Evolutionary conservation across 495 filamentous ascomycete species (phyloP), one percentile per base, ranked within the genome.

Genomic region (Hypoxylon lenormandii): DNA sequence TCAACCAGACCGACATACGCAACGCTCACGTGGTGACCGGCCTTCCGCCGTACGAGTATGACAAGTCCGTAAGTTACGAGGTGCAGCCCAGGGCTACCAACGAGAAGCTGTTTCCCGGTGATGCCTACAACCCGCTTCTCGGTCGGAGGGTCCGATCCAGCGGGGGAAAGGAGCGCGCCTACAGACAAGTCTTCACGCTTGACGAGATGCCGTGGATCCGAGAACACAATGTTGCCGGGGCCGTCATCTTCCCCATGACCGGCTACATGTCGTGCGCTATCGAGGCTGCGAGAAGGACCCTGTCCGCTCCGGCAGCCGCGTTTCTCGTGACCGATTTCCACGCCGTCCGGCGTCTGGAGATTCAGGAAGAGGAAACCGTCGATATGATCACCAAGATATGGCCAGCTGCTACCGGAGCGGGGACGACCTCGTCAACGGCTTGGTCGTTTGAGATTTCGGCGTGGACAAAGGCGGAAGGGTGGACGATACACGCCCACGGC

Each of bases 191-290:
- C 19, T 51, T 83, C 4, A 55, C 70, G 3, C 11, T 72, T 0
- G 52, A 68, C 0, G 82, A 85, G 36, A 50, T 77, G 0, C 77
- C 79, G 0, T 87, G 83, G 83, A 40, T 86, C 4, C 30, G 64
- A 11, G 82, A 83, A 36, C 83, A 86, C 70, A 52, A 52, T 13
- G 28, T 80, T 1, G 69, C 69, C 19, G 51, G 60, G 0, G 58
- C 67, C 10, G 56, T 73, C 8, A 72, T 90, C 0, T 84, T 86
- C 50, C 87, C 88, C 8, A 84, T 77, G n/a, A 80, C 85, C 8
- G 82, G 78, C 0, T 88, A 84, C 57, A 60, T 83, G 12, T 72
- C 75, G 11, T 82, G 82, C 68, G 83, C 83, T 1, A 50, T 85
- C 0, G 85, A 89, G 59, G 80, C 80, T 0, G 73, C 80, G 0